Conservation (phyloP, 306 rosid genomes). For the Chamaecrista fasciculata region DNA sequence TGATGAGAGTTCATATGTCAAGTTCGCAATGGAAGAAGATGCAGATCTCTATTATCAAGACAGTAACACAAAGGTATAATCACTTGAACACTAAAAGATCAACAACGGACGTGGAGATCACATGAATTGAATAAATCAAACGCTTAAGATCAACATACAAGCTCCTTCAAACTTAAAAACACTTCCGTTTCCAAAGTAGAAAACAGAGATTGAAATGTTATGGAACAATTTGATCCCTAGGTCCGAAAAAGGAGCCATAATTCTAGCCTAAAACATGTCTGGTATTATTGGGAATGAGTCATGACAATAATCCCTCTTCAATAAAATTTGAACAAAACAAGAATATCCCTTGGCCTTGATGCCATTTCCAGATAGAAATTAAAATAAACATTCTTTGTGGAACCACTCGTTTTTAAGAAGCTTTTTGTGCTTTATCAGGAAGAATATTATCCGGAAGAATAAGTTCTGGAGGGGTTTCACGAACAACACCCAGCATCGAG, state of each 20-base stretch:
- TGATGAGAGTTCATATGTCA: too few relatives aligned
- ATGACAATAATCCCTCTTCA: constrained; percentile 54
- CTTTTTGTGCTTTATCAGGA: constrained; percentile 59
- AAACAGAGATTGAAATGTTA: constrained; percentile 30
- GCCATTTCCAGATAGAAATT: constrained; percentile 43
- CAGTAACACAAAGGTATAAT: background rate
- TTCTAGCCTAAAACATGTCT: constrained; percentile 46
- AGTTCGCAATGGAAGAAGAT: too few relatives aligned
- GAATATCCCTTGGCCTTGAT: constrained; percentile 35
- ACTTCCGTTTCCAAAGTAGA: constrained; percentile 36
- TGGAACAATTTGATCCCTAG: constrained; percentile 31
- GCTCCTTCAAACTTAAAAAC: constrained; percentile 38
- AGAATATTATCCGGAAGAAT: constrained; percentile 77
- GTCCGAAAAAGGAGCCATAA: constrained; percentile 36
- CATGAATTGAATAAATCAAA: constrained; percentile 40
- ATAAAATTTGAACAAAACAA: constrained; percentile 48
- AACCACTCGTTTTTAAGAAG: constrained; percentile 32
- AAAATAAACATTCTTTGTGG: constrained; percentile 20
- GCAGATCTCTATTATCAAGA: background rate
- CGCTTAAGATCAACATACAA: constrained; percentile 31
- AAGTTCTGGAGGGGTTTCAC: constrained; percentile 79
- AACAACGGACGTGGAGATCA: constrained; percentile 12
- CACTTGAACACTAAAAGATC: constrained; percentile 21
- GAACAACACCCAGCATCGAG: constrained; percentile 80
- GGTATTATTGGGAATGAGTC: constrained; percentile 57